Evolutionary conservation across 2,329 filamentous ascomycete genomes (phyloP).

Genomic region (Teratosphaeria pseudoeucalypti): DNA sequence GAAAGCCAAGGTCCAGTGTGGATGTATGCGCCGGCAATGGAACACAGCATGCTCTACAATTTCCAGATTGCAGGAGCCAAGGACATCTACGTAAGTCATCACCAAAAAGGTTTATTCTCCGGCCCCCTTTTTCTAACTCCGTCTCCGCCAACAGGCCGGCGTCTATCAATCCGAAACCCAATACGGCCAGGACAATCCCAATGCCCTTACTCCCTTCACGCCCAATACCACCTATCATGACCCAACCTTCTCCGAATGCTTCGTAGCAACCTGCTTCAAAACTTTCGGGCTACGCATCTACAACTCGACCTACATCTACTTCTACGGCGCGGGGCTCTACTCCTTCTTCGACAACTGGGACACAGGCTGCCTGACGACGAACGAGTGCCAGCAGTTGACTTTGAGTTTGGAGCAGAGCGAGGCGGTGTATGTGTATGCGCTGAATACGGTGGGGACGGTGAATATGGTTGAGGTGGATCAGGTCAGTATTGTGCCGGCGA

Average conservation of each 20-base stretch:
- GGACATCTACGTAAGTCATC: slow-evolving; percentile 61
- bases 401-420: slow-evolving; percentile 32
- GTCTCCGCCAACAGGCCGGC: background rate
- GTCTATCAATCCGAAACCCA: slow-evolving; percentile 6
- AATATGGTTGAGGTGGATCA: slow-evolving; percentile 33
- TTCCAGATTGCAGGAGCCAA: slow-evolving; percentile 72
- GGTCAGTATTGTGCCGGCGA: slow-evolving; percentile 14
- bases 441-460: slow-evolving; percentile 36
- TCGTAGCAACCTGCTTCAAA: slow-evolving; percentile 49
- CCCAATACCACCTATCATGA: slow-evolving; percentile 45
- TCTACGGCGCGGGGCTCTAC: slow-evolving; percentile 46
- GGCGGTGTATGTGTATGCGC: slow-evolving; percentile 32
- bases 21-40: slow-evolving; percentile 57
- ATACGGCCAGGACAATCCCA: slow-evolving; percentile 72
- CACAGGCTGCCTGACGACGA: slow-evolving; percentile 34
- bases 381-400: slow-evolving; percentile 41
- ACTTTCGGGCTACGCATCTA: slow-evolving; percentile 66
- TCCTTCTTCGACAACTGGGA: slow-evolving; percentile 49
- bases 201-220: slow-evolving; percentile 55
- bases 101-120: background rate
- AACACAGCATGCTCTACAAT: slow-evolving; percentile 58
- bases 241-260: slow-evolving; percentile 58
- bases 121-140: background rate
- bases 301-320: slow-evolving; percentile 44
- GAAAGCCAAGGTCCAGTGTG: slow-evolving; percentile 43